These are phyloP conservation scores for Hypomyces perniciosus DNA, from an alignment of 2,329 filamentous ascomycete species.

Conservation along the genomic window DNA sequence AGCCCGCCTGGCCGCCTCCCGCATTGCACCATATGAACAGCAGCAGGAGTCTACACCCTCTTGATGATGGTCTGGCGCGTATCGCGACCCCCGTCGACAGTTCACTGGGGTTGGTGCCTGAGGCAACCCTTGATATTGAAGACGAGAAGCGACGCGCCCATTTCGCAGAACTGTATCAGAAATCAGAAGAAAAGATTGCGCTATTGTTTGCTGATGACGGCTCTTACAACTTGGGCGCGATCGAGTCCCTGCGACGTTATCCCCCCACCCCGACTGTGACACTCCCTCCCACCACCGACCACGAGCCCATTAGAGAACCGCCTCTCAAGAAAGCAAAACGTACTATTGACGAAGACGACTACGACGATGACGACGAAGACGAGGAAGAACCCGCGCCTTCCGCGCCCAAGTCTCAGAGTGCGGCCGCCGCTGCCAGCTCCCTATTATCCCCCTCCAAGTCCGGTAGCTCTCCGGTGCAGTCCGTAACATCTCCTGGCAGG, in stretches of 20 bases:
- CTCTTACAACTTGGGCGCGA: constrained; percentile 44
- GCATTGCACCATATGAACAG: constrained; percentile 43
- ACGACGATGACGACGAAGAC: constrained; percentile 77
- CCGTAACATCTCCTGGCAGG: constrained; percentile 55
- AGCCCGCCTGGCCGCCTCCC: constrained; percentile 59
- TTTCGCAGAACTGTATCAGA: constrained; percentile 72
- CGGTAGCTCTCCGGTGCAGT: constrained; percentile 60
- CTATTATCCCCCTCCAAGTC: constrained; percentile 65
- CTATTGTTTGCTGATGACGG: constrained; percentile 62
- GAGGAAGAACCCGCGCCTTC: constrained; percentile 51
- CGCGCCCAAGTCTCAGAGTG: constrained; percentile 47
- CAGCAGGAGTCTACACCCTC: constrained; percentile 47
- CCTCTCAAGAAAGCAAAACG: constrained; percentile 69
- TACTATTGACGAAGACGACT: constrained; percentile 77
- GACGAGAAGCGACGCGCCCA: constrained; percentile 67
- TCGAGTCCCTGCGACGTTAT: constrained; percentile 47
- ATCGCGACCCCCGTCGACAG: constrained; percentile 47
- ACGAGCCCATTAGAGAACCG: constrained; percentile 53
- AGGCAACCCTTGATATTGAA: constrained; percentile 53
- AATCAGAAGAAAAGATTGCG: constrained; percentile 70
- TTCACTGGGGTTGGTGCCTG: constrained; percentile 49
- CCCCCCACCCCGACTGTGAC: constrained; percentile 33
- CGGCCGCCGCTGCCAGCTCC: constrained; percentile 47
- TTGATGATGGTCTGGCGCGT: constrained; percentile 53
- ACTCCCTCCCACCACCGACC: constrained; percentile 52